Percentiles rank a stretch among this genome's conserved stretches.
phyloP scores from a whole-genome alignment of 148 eudicot genomes.

The Rhododendron williamsianum region DNA sequence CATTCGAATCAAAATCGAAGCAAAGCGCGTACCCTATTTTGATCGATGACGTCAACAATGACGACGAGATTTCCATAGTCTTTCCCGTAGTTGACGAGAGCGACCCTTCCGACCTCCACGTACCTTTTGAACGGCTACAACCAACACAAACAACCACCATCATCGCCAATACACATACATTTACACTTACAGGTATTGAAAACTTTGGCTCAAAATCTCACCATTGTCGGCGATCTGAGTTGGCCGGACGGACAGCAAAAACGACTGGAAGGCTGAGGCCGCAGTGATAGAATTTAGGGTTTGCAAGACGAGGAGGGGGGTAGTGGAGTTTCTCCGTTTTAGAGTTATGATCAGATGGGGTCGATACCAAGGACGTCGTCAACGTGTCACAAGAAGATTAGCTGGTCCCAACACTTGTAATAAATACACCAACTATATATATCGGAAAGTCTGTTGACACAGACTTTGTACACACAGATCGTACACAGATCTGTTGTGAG shows the following conservation, averaged over 20 bases:
- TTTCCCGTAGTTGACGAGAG: constrained; percentile 34
- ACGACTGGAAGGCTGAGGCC: background rate
- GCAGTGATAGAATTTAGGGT: background rate
- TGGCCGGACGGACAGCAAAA: background rate
- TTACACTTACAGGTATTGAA: background rate
- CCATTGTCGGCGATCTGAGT: background rate
- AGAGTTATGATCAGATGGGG: background rate
- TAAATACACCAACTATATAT: background rate
- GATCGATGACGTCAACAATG: constrained; percentile 37
- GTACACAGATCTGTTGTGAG: no score
- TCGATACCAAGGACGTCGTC: background rate
- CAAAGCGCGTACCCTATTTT: constrained; percentile 22
- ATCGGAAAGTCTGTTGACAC: no score
- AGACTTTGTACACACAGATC: no score
- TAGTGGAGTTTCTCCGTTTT: background rate
- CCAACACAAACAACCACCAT: background rate
- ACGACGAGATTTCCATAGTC: constrained; percentile 37
- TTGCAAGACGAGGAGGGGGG: background rate
- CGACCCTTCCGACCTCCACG: constrained; percentile 39
- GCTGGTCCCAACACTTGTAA: background rate
- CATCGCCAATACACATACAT: background rate
- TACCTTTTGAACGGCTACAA: constrained; percentile 36
- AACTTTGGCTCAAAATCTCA: background rate
- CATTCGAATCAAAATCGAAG: background rate
- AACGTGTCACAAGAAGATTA: background rate